Evolutionary conservation across 768 basidiomycete genomes (phyloP).

Genomic region (Podaxis sp.): DNA sequence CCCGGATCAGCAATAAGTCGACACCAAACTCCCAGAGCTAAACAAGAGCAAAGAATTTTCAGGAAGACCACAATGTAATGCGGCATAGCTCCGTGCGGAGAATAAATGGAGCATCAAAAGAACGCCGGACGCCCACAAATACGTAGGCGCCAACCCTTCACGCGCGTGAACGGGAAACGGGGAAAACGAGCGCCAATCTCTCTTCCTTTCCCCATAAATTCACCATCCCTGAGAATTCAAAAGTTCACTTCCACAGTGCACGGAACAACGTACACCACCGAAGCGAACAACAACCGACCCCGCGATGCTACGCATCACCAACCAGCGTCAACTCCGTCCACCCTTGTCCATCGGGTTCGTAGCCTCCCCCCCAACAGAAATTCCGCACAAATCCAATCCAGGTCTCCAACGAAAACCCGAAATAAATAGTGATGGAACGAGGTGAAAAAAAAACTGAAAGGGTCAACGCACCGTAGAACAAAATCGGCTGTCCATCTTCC

Average conservation of each 20-base stretch:
- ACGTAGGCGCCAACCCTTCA: neutral
- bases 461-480: conserved; percentile 79
- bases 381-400: neutral
- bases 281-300: neutral
- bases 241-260: neutral
- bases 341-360: neutral
- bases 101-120: no score
- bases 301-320: neutral
- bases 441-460: neutral
- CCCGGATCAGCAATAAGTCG: neutral
- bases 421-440: no score
- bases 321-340: neutral
- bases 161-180: neutral
- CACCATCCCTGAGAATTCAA: neutral
- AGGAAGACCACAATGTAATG: no score
- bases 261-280: neutral
- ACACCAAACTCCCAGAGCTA: neutral
- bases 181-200: neutral
- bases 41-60: neutral
- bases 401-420: neutral
- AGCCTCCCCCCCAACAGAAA: neutral
- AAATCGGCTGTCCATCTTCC: conserved; percentile 77
- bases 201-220: neutral
- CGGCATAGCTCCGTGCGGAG: no score
- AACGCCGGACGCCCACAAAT: neutral